These are phyloP conservation scores for Protostelium mycophagum DNA, from an alignment of 78 protist genomes.

Conservation along the genomic window DNA sequence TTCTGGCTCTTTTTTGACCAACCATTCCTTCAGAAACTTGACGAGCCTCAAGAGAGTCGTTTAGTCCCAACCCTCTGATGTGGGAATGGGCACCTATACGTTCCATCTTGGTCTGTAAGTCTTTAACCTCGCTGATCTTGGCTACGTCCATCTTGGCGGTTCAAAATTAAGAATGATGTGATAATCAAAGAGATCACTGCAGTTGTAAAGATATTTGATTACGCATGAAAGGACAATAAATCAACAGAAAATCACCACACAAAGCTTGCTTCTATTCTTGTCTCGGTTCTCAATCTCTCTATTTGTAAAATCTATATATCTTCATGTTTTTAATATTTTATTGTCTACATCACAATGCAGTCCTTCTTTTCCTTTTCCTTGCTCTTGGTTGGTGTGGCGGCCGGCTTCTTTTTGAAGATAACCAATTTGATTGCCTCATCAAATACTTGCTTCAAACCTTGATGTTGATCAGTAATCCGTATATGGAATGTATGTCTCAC, in stretches of 20 bases:
- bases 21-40: conserved; percentile 94
- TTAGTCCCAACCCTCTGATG: conserved; percentile 97
- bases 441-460: conserved; percentile 80
- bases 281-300: too few species aligned
- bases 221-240: too few species aligned
- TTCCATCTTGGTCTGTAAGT: conserved; percentile 43
- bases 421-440: conserved; percentile 76
- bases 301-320: too few species aligned
- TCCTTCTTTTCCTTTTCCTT: neutral
- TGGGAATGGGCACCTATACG: conserved; percentile 97
- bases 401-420: conserved; percentile 11
- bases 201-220: too few species aligned
- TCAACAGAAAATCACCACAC: too few species aligned
- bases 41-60: conserved; percentile 87
- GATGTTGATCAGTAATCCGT: neutral
- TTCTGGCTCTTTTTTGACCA: conserved; percentile 92
- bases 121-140: conserved; percentile 47
- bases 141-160: neutral
- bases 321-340: too few species aligned
- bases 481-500: neutral
- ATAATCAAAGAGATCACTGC: too few species aligned
- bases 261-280: too few species aligned
- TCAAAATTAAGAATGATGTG: too few species aligned
- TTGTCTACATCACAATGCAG: neutral
- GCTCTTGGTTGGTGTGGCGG: neutral